Conservation (phyloP, 257 asterid genomes). For the Petunia axillaris region DNA sequence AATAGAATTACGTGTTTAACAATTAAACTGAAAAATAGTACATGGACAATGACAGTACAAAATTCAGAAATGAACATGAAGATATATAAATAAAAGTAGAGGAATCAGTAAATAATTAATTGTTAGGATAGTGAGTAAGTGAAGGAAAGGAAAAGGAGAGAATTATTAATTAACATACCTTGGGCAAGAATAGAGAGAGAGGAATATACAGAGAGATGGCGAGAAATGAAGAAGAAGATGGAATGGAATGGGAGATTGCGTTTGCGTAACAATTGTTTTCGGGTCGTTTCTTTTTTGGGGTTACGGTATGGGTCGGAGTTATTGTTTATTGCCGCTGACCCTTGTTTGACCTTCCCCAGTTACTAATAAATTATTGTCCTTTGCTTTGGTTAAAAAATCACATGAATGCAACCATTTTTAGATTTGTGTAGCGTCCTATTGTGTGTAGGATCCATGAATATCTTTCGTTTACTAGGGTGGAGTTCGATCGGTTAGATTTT, state of each 20-base stretch:
- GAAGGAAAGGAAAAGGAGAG: not conserved
- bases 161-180: not conserved
- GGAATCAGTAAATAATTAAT: not conserved
- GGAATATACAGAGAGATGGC: not conserved
- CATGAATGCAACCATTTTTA: too few relatives aligned
- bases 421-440: too few relatives aligned
- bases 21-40: not conserved
- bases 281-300: not conserved
- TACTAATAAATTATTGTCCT: not conserved
- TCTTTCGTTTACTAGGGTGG: too few relatives aligned
- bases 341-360: not conserved
- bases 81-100: not conserved
- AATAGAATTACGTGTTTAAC: not conserved
- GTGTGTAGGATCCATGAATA: too few relatives aligned
- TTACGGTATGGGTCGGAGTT: not conserved
- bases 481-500: too few relatives aligned
- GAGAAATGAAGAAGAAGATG: not conserved
- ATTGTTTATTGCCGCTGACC: not conserved
- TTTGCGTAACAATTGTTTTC: constrained; percentile 24
- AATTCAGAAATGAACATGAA: not conserved
- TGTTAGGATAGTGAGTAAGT: not conserved
- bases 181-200: not conserved
- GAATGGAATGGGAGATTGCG: not conserved
- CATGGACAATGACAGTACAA: not conserved
- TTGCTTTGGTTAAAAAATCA: not conserved